phyloP scores from a whole-genome alignment of 495 filamentous ascomycete species.

The Aspergillus saccharolyticus region DNA sequence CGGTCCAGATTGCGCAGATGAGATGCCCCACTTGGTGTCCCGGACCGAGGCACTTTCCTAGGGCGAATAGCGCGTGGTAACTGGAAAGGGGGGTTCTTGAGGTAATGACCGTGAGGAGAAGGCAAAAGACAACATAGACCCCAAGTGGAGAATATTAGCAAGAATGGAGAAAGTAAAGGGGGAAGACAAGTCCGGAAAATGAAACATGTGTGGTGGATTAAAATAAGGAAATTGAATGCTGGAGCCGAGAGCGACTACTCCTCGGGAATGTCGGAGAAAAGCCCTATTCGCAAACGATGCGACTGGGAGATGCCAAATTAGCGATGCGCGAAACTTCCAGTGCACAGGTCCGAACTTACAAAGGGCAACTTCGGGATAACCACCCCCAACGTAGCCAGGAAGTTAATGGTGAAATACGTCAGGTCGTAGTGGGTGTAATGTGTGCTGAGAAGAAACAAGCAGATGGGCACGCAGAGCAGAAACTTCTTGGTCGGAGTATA shows the following conservation, averaged over 20 bases:
- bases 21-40: neutral
- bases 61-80: neutral
- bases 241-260: constrained; percentile 31
- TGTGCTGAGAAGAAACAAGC: constrained; percentile 91
- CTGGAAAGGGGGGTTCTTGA: constrained; percentile 2
- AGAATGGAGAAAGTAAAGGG: constrained; percentile 11
- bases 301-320: constrained; percentile 34
- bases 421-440: constrained; percentile 98
- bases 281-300: constrained; percentile 47
- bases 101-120: neutral
- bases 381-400: constrained; percentile 81
- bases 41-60: neutral
- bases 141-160: constrained; percentile 21
- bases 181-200: neutral
- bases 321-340: neutral
- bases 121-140: constrained; percentile 7
- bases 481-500: constrained; percentile 99
- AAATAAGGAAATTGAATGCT: constrained; percentile 9
- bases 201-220: constrained; percentile 10
- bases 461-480: constrained; percentile 85
- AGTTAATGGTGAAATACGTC: constrained; percentile 95
- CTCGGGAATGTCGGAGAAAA: constrained; percentile 41
- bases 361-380: constrained; percentile 94
- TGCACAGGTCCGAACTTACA: constrained; percentile 45
- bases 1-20: neutral